Percentiles rank a stretch among this genome's conserved stretches.
Conservation (phyloP, 176 grass and related monocot genomes). For the Guadua angustifolia region DNA sequence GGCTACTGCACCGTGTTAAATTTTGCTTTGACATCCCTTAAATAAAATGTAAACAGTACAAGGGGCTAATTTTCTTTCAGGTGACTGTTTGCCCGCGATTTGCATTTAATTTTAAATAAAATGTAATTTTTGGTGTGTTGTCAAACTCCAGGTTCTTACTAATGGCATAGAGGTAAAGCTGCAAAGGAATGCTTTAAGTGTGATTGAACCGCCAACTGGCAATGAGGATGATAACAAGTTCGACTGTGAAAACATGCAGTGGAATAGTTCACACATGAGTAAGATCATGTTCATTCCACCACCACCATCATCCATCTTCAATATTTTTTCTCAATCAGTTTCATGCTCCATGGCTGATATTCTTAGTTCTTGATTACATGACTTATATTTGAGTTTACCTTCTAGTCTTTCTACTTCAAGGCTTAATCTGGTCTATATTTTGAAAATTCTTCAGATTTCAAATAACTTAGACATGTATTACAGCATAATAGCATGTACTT, state of each 20-base stretch:
- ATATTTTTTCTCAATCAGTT: neutral
- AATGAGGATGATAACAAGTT: conserved; percentile 67
- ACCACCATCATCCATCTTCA: neutral
- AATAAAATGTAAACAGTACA: neutral
- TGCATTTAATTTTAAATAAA: neutral
- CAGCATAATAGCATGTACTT: neutral
- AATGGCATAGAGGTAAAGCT: conserved; percentile 84
- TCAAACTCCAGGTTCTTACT: conserved; percentile 61
- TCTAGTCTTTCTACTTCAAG: neutral
- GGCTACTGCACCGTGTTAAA: neutral
- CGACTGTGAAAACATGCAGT: conserved; percentile 59
- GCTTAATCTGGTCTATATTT: neutral
- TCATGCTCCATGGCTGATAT: neutral
- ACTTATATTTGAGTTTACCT: neutral
- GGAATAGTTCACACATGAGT: conserved; percentile 61
- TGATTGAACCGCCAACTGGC: conserved; percentile 71
- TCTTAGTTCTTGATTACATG: neutral
- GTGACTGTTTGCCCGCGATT: neutral
- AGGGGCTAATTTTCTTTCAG: neutral
- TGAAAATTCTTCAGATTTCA: neutral
- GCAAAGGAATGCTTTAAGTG: conserved; percentile 77
- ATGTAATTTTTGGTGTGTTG: neutral
- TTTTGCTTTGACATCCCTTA: neutral
- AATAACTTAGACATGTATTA: neutral
- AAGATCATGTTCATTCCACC: conserved; percentile 29